Evolutionary conservation across 2,329 filamentous ascomycete species (phyloP), one percentile per base, ranked within the genome.

Genomic region (Fonsecaea multimorphosa): DNA sequence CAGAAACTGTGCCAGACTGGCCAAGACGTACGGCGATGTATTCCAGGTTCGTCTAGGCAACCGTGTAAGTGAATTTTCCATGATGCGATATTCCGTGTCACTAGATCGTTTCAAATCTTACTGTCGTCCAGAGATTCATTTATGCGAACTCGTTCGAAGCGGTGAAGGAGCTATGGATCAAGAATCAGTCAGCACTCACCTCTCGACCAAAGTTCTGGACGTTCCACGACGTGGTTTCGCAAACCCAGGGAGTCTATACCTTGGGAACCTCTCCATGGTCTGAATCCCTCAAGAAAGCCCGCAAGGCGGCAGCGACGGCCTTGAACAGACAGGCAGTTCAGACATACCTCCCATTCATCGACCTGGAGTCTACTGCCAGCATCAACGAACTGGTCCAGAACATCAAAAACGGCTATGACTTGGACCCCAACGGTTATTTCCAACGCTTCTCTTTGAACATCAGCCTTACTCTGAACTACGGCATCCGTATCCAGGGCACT

Each of bases 231-330:
- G 88, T 93, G 2, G 88, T 92, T 2, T 92, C 90, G 1, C 86
- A 83, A 36, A 91, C 44, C 44, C 44, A 92, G 71, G 91, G 90
- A 3, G 57, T 65, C 22, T 90, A 92, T 76, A 93, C 91, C 0
- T 91, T 94, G 65, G 91, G 91, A 1, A 92, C 91, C 0, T 92
- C 90, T 0, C 91, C 91, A 0, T 94, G 91, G 89, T 89, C 92
- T 68, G 90, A 92, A 56, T 91, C 87, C 1, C 91, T 89, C 78
- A 93, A 93, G 76, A 81, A 84, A 19, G 85, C 90, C 12, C 86
- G 91, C 67, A 93, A 92, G 79, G 90, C 89, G 0, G 91, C 91
- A 1, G 90, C 89, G 1, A 92, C 90, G 0, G 91, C 91, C 0
- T 82, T 94, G 12, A 93, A 93, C 75, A 84, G 89, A 0, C 90